Base-by-base conservation (phyloP, 345 rosid species). In the Moricandia arvensis region DNA sequence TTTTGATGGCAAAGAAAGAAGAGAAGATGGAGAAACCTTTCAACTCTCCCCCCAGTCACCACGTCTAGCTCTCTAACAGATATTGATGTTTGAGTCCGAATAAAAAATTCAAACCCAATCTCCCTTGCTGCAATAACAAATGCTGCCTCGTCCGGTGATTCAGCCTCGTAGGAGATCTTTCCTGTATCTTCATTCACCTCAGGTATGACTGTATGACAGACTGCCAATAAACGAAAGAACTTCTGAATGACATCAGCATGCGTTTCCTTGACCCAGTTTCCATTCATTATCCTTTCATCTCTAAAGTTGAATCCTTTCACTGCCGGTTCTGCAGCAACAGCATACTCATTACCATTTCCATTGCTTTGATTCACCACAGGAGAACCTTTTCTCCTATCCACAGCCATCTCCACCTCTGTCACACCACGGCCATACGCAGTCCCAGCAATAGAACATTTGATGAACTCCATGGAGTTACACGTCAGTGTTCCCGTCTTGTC, bases 401-500 rank as follows among this genome's bases (percentile, higher is more conserved):
- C 84, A 69, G 91, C 87, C 78, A 77, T 85, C 78, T 91, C 97
- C 70, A 89, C 96, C 84, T 94, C 97, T 58, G 98, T 91, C 77
- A 87, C 83, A 77, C 87, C 87, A 61, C 81, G 84, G 11, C 98
- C 98, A 84, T 89, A 94, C 37, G 93, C 93, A 45, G 82, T 88
- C 78, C 97, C 97, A 24, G 95, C 97, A 15, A 94, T 79, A 47
- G 98, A 87, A 77, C 94, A 94, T 82, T 94, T 94, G 77, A 94
- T 79, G 83, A 94, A 94, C 91, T 94, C 98, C 98, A 94, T 94
- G 35, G 97, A 90, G 79, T 94, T 94, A 85, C 98, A 94, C 7
- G 98, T 94, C 82, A 94, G 77, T 49, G 98, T 94, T 58, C 98
- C 98, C 0, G 98, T 94, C 89, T 94, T 94, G 71, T 94, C 98